Conservation (phyloP, 164 flowering plant genomes). For the Echeveria elegans region DNA sequence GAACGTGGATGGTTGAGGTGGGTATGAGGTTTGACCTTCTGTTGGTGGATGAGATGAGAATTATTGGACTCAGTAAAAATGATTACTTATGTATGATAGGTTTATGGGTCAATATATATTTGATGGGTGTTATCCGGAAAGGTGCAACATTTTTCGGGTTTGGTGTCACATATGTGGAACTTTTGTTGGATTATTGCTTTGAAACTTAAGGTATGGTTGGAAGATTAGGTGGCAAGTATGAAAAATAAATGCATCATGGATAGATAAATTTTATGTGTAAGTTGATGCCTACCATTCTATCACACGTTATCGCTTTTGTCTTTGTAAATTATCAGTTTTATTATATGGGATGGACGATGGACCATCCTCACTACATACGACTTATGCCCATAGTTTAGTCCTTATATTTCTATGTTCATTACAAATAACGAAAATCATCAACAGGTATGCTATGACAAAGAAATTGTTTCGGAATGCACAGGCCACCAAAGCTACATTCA, state of each 20-base stretch:
- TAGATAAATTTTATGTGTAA: neutral
- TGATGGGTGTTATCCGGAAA: neutral
- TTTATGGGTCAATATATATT: neutral
- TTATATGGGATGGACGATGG: too few species aligned
- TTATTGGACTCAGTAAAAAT: neutral
- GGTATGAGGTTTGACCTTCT: constrained; percentile 3
- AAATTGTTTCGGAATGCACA: too few species aligned
- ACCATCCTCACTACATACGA: too few species aligned
- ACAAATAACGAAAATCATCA: too few species aligned
- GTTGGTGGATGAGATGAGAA: neutral
- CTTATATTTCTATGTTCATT: too few species aligned
- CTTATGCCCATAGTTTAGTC: too few species aligned
- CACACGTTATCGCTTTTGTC: too few species aligned
- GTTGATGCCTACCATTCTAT: neutral
- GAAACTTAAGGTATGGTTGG: neutral
- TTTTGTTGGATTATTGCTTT: neutral
- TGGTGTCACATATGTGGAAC: neutral
- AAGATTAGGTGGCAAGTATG: constrained; percentile 1
- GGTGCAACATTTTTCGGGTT: neutral
- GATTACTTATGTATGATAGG: neutral
- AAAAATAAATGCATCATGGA: neutral
- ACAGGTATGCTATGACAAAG: too few species aligned
- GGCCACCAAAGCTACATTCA: too few species aligned
- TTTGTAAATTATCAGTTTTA: neutral
- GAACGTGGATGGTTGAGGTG: neutral